Conservation (phyloP, 805 yeast genomes). For the Kuraishia floccosa region DNA sequence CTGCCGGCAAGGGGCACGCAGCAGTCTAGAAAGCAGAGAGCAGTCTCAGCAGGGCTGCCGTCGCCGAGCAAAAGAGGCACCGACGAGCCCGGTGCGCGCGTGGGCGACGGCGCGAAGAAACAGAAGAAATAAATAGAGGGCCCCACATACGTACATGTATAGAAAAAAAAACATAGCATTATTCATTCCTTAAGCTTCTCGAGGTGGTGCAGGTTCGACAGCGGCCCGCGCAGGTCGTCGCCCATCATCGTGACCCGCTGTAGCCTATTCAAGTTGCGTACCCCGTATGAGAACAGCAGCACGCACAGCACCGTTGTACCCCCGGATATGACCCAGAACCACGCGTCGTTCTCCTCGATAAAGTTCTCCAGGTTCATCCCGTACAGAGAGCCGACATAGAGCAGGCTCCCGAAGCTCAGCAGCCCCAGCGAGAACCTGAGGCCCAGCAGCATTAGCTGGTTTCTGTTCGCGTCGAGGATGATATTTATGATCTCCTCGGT, state of each 20-base stretch:
- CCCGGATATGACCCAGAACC: constrained; percentile 53
- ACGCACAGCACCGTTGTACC: constrained; percentile 28
- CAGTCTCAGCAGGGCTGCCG: too few relatives aligned
- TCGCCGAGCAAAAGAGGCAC: too few relatives aligned
- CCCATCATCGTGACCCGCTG: constrained; percentile 55
- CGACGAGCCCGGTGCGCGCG: too few relatives aligned
- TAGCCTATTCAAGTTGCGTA: constrained; percentile 47
- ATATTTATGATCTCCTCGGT: constrained; percentile 92
- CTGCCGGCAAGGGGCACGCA: too few relatives aligned
- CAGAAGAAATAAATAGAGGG: neutral
- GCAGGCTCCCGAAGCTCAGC: constrained; percentile 75
- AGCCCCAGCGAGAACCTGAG: constrained; percentile 77
- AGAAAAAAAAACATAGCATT: neutral
- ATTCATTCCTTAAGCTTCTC: neutral
- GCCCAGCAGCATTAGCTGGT: constrained; percentile 80
- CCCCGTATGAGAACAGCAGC: constrained; percentile 38
- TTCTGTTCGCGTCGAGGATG: constrained; percentile 83
- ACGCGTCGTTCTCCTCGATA: constrained; percentile 55
- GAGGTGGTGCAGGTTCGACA: neutral
- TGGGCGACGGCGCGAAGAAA: neutral
- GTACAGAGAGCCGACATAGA: constrained; percentile 77
- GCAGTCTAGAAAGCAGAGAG: too few relatives aligned
- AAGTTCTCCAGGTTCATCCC: constrained; percentile 81
- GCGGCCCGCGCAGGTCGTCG: constrained; percentile 2
- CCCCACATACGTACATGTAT: neutral